phyloP scores from a whole-genome alignment of 1,284 basidiomycete species.

The Trametes sp. region DNA sequence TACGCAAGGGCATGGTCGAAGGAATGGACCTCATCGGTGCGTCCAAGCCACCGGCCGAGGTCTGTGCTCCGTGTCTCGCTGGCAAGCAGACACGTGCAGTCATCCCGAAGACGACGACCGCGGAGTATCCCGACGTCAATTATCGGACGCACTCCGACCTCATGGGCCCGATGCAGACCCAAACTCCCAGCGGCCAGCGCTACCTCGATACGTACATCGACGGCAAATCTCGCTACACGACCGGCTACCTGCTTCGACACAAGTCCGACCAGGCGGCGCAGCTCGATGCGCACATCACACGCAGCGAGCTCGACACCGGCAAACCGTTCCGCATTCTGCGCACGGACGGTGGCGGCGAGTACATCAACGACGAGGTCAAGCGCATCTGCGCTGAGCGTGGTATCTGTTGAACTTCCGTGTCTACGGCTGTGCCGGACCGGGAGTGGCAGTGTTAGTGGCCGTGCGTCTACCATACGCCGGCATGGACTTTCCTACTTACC shows the following conservation, averaged over 20 bases:
- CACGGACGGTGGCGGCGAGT: no score
- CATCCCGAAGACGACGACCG: constrained; percentile 11
- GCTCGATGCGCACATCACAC: constrained; percentile 14
- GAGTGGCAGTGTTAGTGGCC: no score
- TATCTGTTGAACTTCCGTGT: no score
- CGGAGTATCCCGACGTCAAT: constrained; percentile 1
- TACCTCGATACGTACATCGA: constrained; percentile 28
- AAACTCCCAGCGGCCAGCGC: constrained; percentile 1
- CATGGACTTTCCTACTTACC: no score
- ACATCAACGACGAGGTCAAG: no score
- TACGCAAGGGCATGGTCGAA: constrained; percentile 21
- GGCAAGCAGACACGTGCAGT: constrained; percentile 30
- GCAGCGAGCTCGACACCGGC: constrained; percentile 30
- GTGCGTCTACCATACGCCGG: no score
- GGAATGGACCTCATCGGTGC: constrained; percentile 26
- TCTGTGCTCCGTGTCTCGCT: constrained; percentile 21
- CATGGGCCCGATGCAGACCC: constrained; percentile 15
- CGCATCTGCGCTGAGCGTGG: no score
- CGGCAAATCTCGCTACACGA: constrained; percentile 13
- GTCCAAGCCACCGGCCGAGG: neutral
- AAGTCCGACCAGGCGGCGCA: constrained; percentile 18
- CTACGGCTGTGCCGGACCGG: no score
- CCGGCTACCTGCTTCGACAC: constrained; percentile 16
- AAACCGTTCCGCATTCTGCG: no score
- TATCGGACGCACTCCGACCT: constrained; percentile 22